A percentile compares a stretch with the other conserved stretches of the same genome.
Conservation (phyloP, 2,329 filamentous ascomycete genomes). For the Epichloe elymi region DNA sequence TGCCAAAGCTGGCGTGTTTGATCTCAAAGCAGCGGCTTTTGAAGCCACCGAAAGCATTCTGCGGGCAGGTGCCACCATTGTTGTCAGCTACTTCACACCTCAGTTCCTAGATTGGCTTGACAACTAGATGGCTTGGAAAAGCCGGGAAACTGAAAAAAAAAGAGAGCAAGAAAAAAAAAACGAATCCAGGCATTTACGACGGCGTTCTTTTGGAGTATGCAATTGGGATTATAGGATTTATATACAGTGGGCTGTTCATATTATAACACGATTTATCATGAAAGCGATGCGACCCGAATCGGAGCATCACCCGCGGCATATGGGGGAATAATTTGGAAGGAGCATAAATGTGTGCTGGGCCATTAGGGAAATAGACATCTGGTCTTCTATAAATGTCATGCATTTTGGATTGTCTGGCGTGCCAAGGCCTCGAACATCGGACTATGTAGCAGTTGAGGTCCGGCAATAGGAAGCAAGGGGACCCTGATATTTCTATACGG, state of each 20-base stretch:
- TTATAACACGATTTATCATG: not conserved
- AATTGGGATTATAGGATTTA: not conserved
- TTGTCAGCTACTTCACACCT: slow-evolving; percentile 89
- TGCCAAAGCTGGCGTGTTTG: slow-evolving; percentile 92
- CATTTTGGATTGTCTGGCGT: not conserved
- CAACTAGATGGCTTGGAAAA: slow-evolving; percentile 23
- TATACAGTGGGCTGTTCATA: not conserved
- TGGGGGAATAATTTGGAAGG: not conserved
- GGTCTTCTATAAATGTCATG: not conserved
- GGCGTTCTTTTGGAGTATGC: not conserved
- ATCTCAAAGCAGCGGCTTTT: slow-evolving; percentile 86
- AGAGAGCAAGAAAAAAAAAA: not conserved
- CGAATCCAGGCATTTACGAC: not conserved
- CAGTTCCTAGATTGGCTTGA: slow-evolving; percentile 58
- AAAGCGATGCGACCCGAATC: not conserved
- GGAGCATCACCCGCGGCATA: not conserved
- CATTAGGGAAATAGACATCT: no score
- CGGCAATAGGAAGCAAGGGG: no score
- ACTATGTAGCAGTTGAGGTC: not conserved
- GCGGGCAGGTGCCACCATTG: slow-evolving; percentile 81
- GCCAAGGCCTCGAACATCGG: not conserved
- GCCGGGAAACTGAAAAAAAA: not conserved
- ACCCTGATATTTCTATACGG: no score
- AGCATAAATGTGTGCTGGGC: not conserved
- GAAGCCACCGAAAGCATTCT: slow-evolving; percentile 91